Conservation (phyloP, 2,329 filamentous ascomycete species). For the Metarhizium sp. region DNA sequence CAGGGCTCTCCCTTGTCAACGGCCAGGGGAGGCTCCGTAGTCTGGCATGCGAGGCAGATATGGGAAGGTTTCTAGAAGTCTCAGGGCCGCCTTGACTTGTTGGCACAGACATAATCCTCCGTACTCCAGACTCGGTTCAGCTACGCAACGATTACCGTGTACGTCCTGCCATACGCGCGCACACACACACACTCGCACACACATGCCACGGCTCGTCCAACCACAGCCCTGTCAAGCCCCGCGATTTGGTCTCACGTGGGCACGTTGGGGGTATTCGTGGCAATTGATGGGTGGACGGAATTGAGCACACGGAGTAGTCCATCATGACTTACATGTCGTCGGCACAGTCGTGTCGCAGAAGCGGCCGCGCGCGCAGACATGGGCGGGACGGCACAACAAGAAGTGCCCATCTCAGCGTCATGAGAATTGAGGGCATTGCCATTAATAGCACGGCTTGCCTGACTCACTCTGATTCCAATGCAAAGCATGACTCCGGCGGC, state of each 20-base stretch:
- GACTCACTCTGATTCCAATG: too few species aligned
- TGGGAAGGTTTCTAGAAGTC: background rate
- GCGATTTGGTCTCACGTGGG: conserved; percentile 10
- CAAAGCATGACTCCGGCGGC: too few species aligned
- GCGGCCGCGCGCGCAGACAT: too few species aligned
- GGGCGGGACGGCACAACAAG: too few species aligned
- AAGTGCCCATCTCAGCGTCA: too few species aligned
- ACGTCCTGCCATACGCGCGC: too few species aligned
- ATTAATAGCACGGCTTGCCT: too few species aligned
- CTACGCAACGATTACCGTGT: too few species aligned
- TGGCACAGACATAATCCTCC: background rate
- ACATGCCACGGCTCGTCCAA: background rate
- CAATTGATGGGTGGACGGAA: conserved; percentile 7
- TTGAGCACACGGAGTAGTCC: background rate
- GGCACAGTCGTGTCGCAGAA: background rate
- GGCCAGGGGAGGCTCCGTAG: background rate
- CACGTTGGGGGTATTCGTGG: conserved; percentile 7
- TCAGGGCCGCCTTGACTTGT: background rate
- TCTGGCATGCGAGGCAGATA: background rate
- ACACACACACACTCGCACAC: background rate
- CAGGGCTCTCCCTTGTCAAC: background rate
- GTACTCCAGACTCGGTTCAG: too few species aligned
- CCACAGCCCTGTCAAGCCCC: conserved; percentile 7
- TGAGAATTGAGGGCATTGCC: too few species aligned
- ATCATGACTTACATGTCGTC: background rate